Evolutionary conservation across 2,329 filamentous ascomycete species (phyloP).

Genomic region (Chrysosporium queenslandicum): DNA sequence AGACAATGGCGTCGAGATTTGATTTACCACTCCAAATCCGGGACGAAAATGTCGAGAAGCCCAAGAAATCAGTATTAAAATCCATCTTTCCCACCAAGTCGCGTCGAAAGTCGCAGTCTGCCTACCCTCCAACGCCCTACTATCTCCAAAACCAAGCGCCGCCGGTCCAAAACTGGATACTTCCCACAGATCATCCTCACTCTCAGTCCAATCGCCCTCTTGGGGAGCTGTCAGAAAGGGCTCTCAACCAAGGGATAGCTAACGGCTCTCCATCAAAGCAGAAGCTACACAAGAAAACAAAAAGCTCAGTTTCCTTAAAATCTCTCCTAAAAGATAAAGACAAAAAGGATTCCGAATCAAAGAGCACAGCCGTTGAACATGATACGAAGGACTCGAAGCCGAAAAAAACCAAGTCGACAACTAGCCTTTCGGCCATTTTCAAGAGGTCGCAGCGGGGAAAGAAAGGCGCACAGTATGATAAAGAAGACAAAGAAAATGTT

Average conservation of each 20-base stretch:
- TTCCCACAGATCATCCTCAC: slow-evolving; percentile 44
- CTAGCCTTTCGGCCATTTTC: slow-evolving; percentile 68
- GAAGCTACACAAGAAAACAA: slow-evolving; percentile 46
- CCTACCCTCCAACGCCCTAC: slow-evolving; percentile 17
- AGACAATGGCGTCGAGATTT: slow-evolving; percentile 27
- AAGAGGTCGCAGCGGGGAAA: slow-evolving; percentile 62
- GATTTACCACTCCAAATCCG: slow-evolving; percentile 30
- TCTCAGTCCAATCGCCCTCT: slow-evolving; percentile 28
- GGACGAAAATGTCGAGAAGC: slow-evolving; percentile 27
- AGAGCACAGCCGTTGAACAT: slow-evolving; percentile 26
- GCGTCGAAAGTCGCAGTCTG: slow-evolving; percentile 41
- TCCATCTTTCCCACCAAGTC: slow-evolving; percentile 44
- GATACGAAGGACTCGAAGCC: slow-evolving; percentile 35
- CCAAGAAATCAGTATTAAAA: slow-evolving; percentile 41
- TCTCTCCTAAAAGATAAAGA: slow-evolving; percentile 40
- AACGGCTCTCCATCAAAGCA: slow-evolving; percentile 22
- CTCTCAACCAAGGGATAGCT: slow-evolving; percentile 28
- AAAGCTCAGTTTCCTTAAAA: slow-evolving; percentile 45
- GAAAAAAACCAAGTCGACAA: slow-evolving; percentile 71
- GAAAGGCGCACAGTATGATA: slow-evolving; percentile 38
- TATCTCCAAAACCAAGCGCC: slow-evolving; percentile 22
- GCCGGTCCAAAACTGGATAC: slow-evolving; percentile 30
- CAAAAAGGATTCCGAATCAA: slow-evolving; percentile 34
- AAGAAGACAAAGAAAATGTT: slow-evolving; percentile 70
- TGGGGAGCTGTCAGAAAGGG: slow-evolving; percentile 27